phyloP scores from a whole-genome alignment of 306 rosid genomes.

The Prunus salicina region DNA sequence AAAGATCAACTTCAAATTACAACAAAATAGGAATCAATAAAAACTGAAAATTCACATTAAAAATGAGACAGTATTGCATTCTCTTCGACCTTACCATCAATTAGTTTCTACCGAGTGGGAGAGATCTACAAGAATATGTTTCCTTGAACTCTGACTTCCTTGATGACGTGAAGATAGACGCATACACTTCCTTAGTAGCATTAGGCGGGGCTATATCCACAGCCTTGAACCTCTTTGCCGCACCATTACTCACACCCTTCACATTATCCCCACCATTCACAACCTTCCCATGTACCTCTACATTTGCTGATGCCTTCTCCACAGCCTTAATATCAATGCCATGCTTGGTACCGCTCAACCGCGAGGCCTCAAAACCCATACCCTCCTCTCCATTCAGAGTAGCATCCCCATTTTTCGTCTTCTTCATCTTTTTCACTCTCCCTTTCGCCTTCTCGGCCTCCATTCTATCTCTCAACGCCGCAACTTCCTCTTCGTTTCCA shows the following conservation, averaged over 20 bases:
- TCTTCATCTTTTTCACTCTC: slow-evolving; percentile 67
- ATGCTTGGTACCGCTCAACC: slow-evolving; percentile 77
- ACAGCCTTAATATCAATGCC: slow-evolving; percentile 52
- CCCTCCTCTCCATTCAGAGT: slow-evolving; percentile 28
- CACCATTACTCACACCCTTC: slow-evolving; percentile 40
- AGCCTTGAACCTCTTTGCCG: slow-evolving; percentile 72
- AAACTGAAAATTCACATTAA: neutral
- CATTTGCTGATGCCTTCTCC: slow-evolving; percentile 52
- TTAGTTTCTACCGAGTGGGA: slow-evolving; percentile 93
- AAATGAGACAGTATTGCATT: neutral
- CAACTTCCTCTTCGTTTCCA: slow-evolving; percentile 87
- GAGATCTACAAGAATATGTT: slow-evolving; percentile 70
- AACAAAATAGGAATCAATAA: neutral
- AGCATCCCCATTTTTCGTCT: slow-evolving; percentile 41
- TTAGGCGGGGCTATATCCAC: slow-evolving; percentile 58
- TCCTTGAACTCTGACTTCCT: slow-evolving; percentile 77
- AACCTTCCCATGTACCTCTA: slow-evolving; percentile 45
- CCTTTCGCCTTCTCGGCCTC: slow-evolving; percentile 59
- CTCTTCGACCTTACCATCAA: slow-evolving; percentile 9
- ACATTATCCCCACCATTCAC: slow-evolving; percentile 35
- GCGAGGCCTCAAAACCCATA: slow-evolving; percentile 34
- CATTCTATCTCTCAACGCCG: slow-evolving; percentile 70
- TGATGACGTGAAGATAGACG: slow-evolving; percentile 82
- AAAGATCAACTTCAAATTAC: slow-evolving; percentile 1
- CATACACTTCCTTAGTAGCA: slow-evolving; percentile 82